Evolutionary conservation across 2,329 filamentous ascomycete genomes (phyloP), one percentile per base, ranked within the genome.

Genomic region (Fusarium lyarnte): DNA sequence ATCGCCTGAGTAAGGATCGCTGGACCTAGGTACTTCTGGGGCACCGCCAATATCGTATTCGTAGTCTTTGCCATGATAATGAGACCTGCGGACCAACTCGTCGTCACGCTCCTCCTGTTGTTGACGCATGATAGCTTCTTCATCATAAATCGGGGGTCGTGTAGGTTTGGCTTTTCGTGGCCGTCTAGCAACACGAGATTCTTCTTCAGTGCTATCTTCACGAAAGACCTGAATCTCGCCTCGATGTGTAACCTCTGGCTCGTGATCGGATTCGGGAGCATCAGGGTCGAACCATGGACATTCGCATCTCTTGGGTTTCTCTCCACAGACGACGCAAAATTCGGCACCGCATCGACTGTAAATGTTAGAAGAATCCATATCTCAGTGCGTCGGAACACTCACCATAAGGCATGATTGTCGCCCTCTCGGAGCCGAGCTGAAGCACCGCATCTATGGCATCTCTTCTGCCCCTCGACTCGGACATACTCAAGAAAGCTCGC

Each of bases 331-430:
- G 89, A 96, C 94, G 82, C 94, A 97, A 78, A 97, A 97, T 76
- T 97, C 89, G 33, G 93, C 93, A 59, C 89, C 91, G 78, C 94
- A 97, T 61, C 90, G 92, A 79, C 91, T 90, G 59, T 52, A 63
- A 12, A 19, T 43, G 46, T 75, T 58, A 79, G 72, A 31, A 63
- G 14, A 23, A 41, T 59, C 38, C n/a, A 23, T 17, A 19, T 8
- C 3, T 4, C 4, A 12, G 16, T 7, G 12, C 2, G 0, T 16
- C 49, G 8, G 16, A 38, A 23, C 36, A 82, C 89, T 82, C 85
- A 93, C 91, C 94, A 97, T 33, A 90, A 94, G 89, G 97, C 95
- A 79, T 95, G 94, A 82, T 95, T 95, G 81, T 92, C 94, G 47
- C 94, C 94, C 80, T 95, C 93, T 74, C 92, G 92, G 54, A 94